A percentile compares a stretch with the other conserved stretches of the same genome.
These are phyloP conservation scores for Rugosomyces carneus DNA, from an alignment of 1,284 basidiomycete species.

Conservation along the genomic window DNA sequence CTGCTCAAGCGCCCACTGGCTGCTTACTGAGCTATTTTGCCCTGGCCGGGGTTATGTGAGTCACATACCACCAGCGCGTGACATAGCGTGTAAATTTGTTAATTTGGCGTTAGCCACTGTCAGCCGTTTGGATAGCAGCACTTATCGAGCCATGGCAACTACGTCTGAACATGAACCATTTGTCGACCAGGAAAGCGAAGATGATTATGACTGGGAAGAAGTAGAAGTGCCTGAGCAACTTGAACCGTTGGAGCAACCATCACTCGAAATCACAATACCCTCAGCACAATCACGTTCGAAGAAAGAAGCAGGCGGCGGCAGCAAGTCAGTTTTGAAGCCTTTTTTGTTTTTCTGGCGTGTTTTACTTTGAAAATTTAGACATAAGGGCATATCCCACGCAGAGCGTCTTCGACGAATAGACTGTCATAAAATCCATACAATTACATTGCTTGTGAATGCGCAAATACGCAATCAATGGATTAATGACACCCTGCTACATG, in stretches of 20 bases:
- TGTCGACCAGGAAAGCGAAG: slow-evolving; percentile 37
- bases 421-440: slow-evolving; percentile 83
- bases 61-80: slow-evolving; percentile 8
- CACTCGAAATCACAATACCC: slow-evolving; percentile 56
- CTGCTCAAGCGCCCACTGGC: too few species aligned
- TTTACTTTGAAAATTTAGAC: slow-evolving; percentile 32
- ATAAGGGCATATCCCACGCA: slow-evolving; percentile 43
- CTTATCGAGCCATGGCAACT: slow-evolving; percentile 12
- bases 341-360: slow-evolving; percentile 5
- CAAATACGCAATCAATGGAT: slow-evolving; percentile 79
- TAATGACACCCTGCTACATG: slow-evolving; percentile 80
- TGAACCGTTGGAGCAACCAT: slow-evolving; percentile 29
- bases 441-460: slow-evolving; percentile 74
- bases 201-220: slow-evolving; percentile 60
- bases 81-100: slow-evolving; percentile 13
- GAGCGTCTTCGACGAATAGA: slow-evolving; percentile 73
- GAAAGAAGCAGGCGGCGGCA: slow-evolving; percentile 25
- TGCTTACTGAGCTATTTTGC: too few species aligned
- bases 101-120: too few species aligned
- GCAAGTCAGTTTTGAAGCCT: slow-evolving; percentile 24
- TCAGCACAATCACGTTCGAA: slow-evolving; percentile 26
- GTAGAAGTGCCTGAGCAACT: slow-evolving; percentile 39
- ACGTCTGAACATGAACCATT: slow-evolving; percentile 11
- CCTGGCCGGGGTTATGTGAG: too few species aligned
- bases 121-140: neutral